Base-by-base conservation (phyloP, 345 rosid genomes). In the Rhodomyrtus tomentosa region DNA sequence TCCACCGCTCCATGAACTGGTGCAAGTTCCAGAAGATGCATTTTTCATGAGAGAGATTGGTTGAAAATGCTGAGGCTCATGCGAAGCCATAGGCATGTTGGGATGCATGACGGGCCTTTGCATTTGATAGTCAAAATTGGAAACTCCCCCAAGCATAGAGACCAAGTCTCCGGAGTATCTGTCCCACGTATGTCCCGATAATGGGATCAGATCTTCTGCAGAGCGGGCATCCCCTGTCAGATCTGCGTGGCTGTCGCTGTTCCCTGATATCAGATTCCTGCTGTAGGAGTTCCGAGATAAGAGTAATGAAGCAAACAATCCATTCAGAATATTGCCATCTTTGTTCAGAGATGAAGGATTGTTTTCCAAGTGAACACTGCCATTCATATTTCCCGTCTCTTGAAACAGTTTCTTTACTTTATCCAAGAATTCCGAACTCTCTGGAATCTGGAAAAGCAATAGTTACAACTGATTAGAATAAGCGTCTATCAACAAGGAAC, bases 231-330 rank as follows among this genome's bases (percentile, higher is more conserved):
- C 54, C 62, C 74, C 84, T 45, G 85, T 81, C 48, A 88, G 89
- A 84, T 93, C 94, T 80, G 84, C 84, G 48, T 88, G 87, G 88
- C 86, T 86, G 82, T 87, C 89, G 55, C 91, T 88, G 83, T 72
- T 89, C 59, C 85, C 81, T 53, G 91, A 84, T 12, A 87, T 87
- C 55, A 91, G 88, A 87, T 88, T 90, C 59, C 84, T 88, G 12
- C 84, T 84, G 82, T 86, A 91, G 82, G 80, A 82, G 58, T 80
- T 88, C 59, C 83, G 90, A 15, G 83, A 74, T 3, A 89, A 83
- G 32, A 88, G 72, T 29, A 93, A 53, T 85, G 95, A 94, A 85
- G 93, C 93, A 87, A 94, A 93, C 89, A 92, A 84, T 50, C 89
- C 88, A 85, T 91, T 89, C 0, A 94, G 88, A 82, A 93, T 93